Percentiles rank a stretch among this genome's conserved stretches.
These are phyloP conservation scores for Chlorophyllum brunneum DNA, from an alignment of 768 basidiomycete genomes.

Conservation along the genomic window DNA sequence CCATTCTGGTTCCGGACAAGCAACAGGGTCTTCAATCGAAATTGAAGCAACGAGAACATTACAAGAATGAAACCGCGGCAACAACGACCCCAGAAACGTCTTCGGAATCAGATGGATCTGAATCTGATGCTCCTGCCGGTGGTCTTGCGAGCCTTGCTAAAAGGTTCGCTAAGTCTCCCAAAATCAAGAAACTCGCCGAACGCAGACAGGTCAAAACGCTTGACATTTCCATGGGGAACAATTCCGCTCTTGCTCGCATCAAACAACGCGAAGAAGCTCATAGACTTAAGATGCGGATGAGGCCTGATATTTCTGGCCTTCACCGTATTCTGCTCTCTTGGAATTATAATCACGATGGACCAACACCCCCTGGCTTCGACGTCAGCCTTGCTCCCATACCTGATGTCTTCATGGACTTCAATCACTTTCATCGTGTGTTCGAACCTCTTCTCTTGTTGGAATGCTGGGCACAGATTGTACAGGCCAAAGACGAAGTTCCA, in stretches of 20 bases:
- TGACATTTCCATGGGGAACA: conserved; percentile 45
- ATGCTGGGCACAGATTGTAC: conserved; percentile 83
- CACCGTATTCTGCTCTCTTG: conserved; percentile 81
- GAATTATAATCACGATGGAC: conserved; percentile 70
- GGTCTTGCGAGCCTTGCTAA: conserved; percentile 48
- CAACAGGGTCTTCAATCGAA: conserved; percentile 8
- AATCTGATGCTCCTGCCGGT: conserved; percentile 44
- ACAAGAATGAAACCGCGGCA: conserved; percentile 27
- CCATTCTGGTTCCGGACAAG: not conserved
- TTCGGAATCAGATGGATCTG: conserved; percentile 44
- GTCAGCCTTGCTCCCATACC: conserved; percentile 47
- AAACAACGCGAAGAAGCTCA: conserved; percentile 59
- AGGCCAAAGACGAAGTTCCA: conserved; percentile 66
- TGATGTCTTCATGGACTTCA: conserved; percentile 56
- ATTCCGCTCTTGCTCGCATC: conserved; percentile 46
- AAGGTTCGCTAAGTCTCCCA: conserved; percentile 58
- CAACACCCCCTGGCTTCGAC: conserved; percentile 55
- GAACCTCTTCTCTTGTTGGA: conserved; percentile 85
- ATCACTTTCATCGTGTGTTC: conserved; percentile 71
- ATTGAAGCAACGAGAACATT: conserved; percentile 10
- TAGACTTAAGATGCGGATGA: conserved; percentile 62
- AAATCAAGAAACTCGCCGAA: conserved; percentile 51
- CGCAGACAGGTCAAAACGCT: conserved; percentile 63
- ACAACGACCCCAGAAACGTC: conserved; percentile 19
- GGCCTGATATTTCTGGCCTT: conserved; percentile 77